Evolutionary conservation across 306 rosid species (phyloP), one percentile per base, ranked within the genome.

Genomic region (Prunus mira): DNA sequence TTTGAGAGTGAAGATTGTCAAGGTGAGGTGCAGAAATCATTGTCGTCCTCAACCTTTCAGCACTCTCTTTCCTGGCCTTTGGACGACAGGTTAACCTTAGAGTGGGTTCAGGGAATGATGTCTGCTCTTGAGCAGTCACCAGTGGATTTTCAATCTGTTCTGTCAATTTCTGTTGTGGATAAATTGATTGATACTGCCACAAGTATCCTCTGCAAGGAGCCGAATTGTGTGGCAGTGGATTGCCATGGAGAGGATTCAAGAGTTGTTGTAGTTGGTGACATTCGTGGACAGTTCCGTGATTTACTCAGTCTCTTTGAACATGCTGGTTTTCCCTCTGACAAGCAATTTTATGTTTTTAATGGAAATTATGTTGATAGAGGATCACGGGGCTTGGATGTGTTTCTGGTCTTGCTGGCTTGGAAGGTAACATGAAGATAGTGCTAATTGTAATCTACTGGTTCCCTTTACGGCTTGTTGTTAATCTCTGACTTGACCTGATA

Each of bases 351-450:
- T 77, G 89, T 94, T 76, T 91, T 89, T 82, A 91, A 88, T 85
- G 98, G 98, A 54, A 87, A 91, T 63, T 94, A 94, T 81, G 96
- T 94, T 51, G 88, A 83, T 80, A 84, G 81, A 76, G 97, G 96
- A 85, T 91, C 94, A 71, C 81, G 87, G 90, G 96, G 98, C 47
- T 68, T 94, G 82, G 98, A 94, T 84, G 96, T 91, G 45, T 80
- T 91, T 71, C 78, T 91, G 86, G 86, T 87, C 85, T 89, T 93
- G 83, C 83, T 89, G 81, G 96, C 94, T 34, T 91, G 93, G 97
- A 93, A 93, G 98, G 98, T 91, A 88, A 85, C 81, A 34, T 65
- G 82, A 76, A 69, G 63, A 30, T 14, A 38, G 58, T 71, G 55
- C 72, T 71, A 65, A 25, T 57, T 55, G 12, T 76, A 71, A 7